A percentile compares a stretch with the other conserved stretches of the same genome.
These are phyloP conservation scores for Fusarium brevicatenulatum DNA, from an alignment of 2,329 filamentous ascomycete genomes.

Conservation along the genomic window DNA sequence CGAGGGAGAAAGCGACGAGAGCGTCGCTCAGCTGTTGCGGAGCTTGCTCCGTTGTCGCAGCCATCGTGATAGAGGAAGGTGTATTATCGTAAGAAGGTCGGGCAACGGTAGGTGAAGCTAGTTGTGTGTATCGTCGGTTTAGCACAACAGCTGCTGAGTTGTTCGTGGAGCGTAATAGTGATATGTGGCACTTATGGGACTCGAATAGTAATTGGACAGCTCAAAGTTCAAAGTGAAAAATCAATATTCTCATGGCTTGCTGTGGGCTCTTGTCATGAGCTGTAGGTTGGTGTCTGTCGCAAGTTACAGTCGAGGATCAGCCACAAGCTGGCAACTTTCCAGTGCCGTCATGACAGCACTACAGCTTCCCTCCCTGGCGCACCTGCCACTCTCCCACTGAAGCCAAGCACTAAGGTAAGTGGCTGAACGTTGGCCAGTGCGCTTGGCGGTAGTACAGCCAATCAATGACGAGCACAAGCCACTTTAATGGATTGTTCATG, in stretches of 20 bases:
- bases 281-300: conserved; percentile 36
- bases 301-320: conserved; percentile 27
- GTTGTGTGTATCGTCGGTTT: conserved; percentile 10
- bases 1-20: conserved; percentile 53
- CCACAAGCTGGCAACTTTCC: conserved; percentile 43
- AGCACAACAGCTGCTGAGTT: neutral
- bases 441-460: conserved; percentile 37
- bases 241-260: conserved; percentile 7
- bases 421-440: conserved; percentile 27
- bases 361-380: conserved; percentile 1
- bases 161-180: neutral
- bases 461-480: conserved; percentile 29
- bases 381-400: conserved; percentile 8
- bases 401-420: neutral
- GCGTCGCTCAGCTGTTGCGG: conserved; percentile 52
- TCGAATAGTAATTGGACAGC: neutral
- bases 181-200: neutral
- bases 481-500: conserved; percentile 11
- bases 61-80: conserved; percentile 41
- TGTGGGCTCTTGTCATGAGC: conserved; percentile 15
- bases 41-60: conserved; percentile 40
- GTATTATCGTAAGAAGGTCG: neutral
- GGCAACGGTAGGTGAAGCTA: conserved; percentile 21
- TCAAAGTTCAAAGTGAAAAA: neutral
- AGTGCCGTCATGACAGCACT: conserved; percentile 33